phyloP scores from a whole-genome alignment of 2,329 filamentous ascomycete species.

The Nemania sp. region DNA sequence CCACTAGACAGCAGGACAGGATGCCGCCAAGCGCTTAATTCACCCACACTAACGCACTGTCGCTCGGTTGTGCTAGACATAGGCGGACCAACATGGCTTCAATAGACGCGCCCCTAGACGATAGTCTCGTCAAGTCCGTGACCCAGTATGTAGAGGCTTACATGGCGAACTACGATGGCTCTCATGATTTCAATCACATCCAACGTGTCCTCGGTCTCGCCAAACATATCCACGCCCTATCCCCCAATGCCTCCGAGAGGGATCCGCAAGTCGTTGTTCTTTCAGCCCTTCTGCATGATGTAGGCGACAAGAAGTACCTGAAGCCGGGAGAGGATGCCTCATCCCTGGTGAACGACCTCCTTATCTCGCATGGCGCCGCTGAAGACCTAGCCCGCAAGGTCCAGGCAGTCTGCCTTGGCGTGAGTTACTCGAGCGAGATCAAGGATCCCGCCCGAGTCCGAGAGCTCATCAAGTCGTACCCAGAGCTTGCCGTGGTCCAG shows the following conservation, averaged over 20 bases:
- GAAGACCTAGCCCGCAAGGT: constrained; percentile 65
- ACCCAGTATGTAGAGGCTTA: constrained; percentile 69
- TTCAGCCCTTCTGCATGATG: constrained; percentile 80
- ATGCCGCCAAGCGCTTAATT: constrained; percentile 36
- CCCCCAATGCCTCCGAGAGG: constrained; percentile 35
- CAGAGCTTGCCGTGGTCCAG: constrained; percentile 83
- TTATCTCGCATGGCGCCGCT: constrained; percentile 61
- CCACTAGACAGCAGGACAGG: constrained; percentile 21
- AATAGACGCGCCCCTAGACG: constrained; percentile 32
- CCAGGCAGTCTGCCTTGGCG: constrained; percentile 73
- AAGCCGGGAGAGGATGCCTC: constrained; percentile 59
- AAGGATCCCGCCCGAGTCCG: constrained; percentile 64
- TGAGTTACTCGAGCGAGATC: constrained; percentile 78
- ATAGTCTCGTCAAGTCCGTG: constrained; percentile 58
- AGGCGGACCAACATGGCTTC: constrained; percentile 33
- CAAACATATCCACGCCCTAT: constrained; percentile 61
- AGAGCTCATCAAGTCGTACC: constrained; percentile 65
- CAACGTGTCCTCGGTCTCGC: constrained; percentile 77
- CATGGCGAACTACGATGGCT: constrained; percentile 80
- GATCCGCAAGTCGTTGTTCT: constrained; percentile 67
- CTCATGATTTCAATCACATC: constrained; percentile 87
- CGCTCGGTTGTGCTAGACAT: constrained; percentile 29
- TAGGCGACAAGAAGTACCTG: constrained; percentile 84
- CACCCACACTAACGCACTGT: constrained; percentile 32
- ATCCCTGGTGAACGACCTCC: constrained; percentile 59